Conservation (phyloP, 2,329 filamentous ascomycete species). For the Fusarium liriodendri region DNA sequence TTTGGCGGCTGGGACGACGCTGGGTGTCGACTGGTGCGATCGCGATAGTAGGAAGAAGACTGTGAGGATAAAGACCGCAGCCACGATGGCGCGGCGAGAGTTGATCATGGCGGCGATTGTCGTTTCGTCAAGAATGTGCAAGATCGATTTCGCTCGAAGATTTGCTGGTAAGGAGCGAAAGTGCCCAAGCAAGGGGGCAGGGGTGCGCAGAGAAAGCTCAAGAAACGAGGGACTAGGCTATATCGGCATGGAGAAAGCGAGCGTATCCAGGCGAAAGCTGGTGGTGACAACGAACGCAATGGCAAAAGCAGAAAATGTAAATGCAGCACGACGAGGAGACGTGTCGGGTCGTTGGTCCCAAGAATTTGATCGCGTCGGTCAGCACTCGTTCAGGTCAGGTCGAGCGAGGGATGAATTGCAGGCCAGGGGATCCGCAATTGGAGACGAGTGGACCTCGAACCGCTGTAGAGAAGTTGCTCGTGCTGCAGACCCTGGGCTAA, state of each 20-base stretch:
- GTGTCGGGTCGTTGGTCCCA: slow-evolving; percentile 23
- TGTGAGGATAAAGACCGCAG: slow-evolving; percentile 75
- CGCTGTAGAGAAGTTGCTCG: slow-evolving; percentile 14
- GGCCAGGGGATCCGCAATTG: slow-evolving; percentile 39
- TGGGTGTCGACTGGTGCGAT: slow-evolving; percentile 57
- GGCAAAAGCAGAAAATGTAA: slow-evolving; percentile 22
- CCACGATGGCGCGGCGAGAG: slow-evolving; percentile 79
- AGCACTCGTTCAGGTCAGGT: slow-evolving; percentile 19
- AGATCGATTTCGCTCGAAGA: slow-evolving; percentile 24
- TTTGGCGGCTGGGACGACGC: slow-evolving; percentile 31
- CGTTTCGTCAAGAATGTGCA: slow-evolving; percentile 21
- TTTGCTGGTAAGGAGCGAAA: slow-evolving; percentile 36
- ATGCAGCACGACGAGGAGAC: slow-evolving; percentile 22
- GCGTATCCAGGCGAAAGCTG: slow-evolving; percentile 24
- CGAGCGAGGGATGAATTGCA: slow-evolving; percentile 35
- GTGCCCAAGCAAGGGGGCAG: slow-evolving; percentile 30
- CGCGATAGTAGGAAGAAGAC: slow-evolving; percentile 77
- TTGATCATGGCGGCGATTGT: slow-evolving; percentile 72
- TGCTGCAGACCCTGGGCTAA: slow-evolving; percentile 30
- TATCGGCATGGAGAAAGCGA: slow-evolving; percentile 37
- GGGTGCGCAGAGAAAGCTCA: slow-evolving; percentile 20
- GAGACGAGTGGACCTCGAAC: slow-evolving; percentile 33
- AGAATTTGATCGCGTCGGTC: slow-evolving; percentile 23
- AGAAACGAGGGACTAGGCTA: slow-evolving; percentile 34
- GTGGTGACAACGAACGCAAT: slow-evolving; percentile 20